phyloP scores from a whole-genome alignment of 805 yeast genomes.

The Saccharomycopsis guyanensis region DNA sequence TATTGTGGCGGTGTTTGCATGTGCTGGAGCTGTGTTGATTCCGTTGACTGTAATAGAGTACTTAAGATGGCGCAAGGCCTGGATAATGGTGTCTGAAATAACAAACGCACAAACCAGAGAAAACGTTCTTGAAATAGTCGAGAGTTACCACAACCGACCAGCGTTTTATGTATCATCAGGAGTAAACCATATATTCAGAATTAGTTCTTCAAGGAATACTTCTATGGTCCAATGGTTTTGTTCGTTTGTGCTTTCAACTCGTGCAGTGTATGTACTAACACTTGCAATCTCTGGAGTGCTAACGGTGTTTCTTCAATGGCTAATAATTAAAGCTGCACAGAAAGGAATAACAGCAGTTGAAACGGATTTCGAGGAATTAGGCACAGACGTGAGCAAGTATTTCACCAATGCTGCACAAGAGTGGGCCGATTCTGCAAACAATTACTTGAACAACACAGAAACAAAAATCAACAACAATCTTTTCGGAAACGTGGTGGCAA shows the following conservation, averaged over 20 bases:
- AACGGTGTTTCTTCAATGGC: conserved; percentile 46
- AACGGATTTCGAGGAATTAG: conserved; percentile 9
- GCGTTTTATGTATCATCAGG: conserved; percentile 18
- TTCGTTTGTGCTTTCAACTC: conserved; percentile 42
- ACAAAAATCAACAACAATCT: conserved; percentile 49
- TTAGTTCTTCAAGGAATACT: not conserved
- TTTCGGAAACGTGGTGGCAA: conserved; percentile 55
- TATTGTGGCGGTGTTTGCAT: conserved; percentile 28
- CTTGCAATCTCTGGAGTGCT: conserved; percentile 52
- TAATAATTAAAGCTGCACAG: conserved; percentile 33
- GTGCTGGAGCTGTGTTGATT: conserved; percentile 32
- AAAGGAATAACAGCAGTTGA: conserved; percentile 16
- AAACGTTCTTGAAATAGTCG: conserved; percentile 19
- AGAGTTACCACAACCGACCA: conserved; percentile 6
- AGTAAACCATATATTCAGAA: not conserved
- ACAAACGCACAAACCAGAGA: no score
- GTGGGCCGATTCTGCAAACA: conserved; percentile 56
- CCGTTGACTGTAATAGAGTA: conserved; percentile 40
- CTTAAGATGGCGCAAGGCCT: conserved; percentile 40
- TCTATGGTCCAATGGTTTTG: conserved; percentile 31
- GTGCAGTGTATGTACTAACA: conserved; percentile 42
- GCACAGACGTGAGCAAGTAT: conserved; percentile 17
- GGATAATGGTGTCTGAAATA: conserved; percentile 28
- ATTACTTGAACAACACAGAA: conserved; percentile 42
- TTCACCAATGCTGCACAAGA: conserved; percentile 20